Base-by-base conservation (phyloP, 2,329 filamentous ascomycete species). In the Epichloe typhina region DNA sequence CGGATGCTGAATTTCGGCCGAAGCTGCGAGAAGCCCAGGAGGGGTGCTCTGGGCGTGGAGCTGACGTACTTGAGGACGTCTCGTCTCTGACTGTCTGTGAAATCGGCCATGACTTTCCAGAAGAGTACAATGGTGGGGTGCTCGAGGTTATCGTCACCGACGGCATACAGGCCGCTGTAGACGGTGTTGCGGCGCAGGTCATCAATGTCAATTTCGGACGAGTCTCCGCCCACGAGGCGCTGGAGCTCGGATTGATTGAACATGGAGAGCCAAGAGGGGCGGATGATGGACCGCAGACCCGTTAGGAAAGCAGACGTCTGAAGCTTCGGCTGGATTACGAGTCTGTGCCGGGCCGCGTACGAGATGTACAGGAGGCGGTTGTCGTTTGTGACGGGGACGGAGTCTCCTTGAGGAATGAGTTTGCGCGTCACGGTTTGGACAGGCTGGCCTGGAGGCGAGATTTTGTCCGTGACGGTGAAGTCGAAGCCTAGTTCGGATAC, bases 231-330 rank as follows among this genome's bases (percentile, higher is more conserved):
- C 15, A 98, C 86, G 5, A 98, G 82, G 1, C 88, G 93, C 68
- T 97, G 93, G 4, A 98, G 77, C 65, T 98, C 93, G 3, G 81
- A 81, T 65, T 96, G 91, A 66, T 98, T 98, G 73, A 98, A 98
- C 93, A 98, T 97, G 60, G 85, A 89, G 4, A 98, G 77, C 93
- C 93, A 98, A 3, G 81, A 80, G 0, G 91, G 90, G 52, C 90
- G 84, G 56, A 98, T 93, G 62, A 98, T 95, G 56, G 83, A 76
- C 21, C 86, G 82, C 1, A 98, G 79, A 0, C 93, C 93, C 51
- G 82, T 82, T 7, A 98, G 76, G 65, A 98, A 98, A 1, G 89
- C 88, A 21, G 82, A 77, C 0, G 90, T 96, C 62, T 96, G 89
- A n/a, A 75, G 70, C 47, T 78, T 77, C 1, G 88, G 86, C 62